Evolutionary conservation across 2,329 filamentous ascomycete species (phyloP).

Genomic region (Talaromyces funiculosus): DNA sequence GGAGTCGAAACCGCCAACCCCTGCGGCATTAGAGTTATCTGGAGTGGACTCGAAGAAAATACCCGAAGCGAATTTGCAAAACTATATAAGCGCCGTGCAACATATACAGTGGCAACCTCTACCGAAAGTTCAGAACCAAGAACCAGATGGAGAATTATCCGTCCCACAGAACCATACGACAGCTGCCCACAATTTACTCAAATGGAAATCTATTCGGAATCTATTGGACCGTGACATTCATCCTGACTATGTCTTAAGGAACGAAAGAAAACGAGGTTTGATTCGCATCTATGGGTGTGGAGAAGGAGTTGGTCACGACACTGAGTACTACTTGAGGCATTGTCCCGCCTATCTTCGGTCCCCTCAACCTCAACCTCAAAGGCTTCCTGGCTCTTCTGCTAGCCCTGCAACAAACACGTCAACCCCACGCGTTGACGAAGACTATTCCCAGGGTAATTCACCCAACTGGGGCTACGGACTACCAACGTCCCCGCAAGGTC

Average conservation of each 20-base stretch:
- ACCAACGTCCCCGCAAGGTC: constrained; percentile 22
- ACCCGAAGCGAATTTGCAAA: constrained; percentile 16
- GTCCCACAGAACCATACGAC: constrained; percentile 86
- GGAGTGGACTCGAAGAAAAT: neutral
- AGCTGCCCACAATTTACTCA: constrained; percentile 73
- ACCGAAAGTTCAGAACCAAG: constrained; percentile 13
- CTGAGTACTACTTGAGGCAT: constrained; percentile 30
- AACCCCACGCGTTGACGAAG: constrained; percentile 23
- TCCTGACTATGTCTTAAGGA: constrained; percentile 67
- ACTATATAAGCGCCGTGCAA: neutral
- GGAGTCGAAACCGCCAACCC: neutral
- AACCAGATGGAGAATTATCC: constrained; percentile 54
- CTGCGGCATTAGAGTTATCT: neutral
- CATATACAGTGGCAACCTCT: constrained; percentile 12
- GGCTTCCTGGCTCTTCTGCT: constrained; percentile 24
- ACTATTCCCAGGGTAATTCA: constrained; percentile 32
- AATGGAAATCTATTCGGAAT: constrained; percentile 62
- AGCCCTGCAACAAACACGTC: constrained; percentile 30
- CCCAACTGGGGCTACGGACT: constrained; percentile 51
- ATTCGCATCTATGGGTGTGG: constrained; percentile 73
- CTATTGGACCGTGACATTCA: constrained; percentile 56
- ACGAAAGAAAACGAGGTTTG: constrained; percentile 68
- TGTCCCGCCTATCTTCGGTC: neutral
- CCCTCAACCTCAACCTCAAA: neutral
- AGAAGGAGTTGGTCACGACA: constrained; percentile 61